Conservation (phyloP, 352 stramenopile genomes). For the Phytophthora cryptogea region DNA sequence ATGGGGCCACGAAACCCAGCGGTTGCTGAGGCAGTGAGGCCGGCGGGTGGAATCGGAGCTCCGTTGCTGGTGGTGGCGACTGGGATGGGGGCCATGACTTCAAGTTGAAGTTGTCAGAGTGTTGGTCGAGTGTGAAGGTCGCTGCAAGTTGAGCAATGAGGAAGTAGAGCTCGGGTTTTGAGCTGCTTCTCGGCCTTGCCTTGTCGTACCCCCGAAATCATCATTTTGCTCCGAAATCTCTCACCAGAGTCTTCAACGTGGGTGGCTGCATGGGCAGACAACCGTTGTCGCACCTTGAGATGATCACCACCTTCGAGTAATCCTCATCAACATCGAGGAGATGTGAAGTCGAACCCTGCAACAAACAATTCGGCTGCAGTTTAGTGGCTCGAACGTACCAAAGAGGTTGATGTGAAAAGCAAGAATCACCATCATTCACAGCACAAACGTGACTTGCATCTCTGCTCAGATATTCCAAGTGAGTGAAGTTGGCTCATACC, state of each 20-base stretch:
- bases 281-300: neutral
- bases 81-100: neutral
- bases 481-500: too few species aligned
- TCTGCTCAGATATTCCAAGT: too few species aligned
- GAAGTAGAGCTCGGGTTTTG: neutral
- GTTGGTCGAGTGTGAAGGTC: neutral
- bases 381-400: too few species aligned
- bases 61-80: constrained; percentile 60
- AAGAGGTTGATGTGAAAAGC: too few species aligned
- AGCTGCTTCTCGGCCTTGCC: neutral
- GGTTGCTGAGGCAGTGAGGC: constrained; percentile 72
- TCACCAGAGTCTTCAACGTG: too few species aligned
- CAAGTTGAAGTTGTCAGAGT: constrained; percentile 1
- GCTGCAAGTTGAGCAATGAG: neutral
- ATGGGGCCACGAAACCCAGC: constrained; percentile 63
- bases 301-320: too few species aligned
- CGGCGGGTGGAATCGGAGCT: constrained; percentile 58
- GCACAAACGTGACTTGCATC: too few species aligned
- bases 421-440: too few species aligned
- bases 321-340: too few species aligned
- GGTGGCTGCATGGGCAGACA: neutral
- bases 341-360: too few species aligned
- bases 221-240: too few species aligned
- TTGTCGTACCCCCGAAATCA: neutral
- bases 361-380: too few species aligned